Conservation (phyloP, 768 basidiomycete species). For the Hebeloma cylindrosporum region DNA sequence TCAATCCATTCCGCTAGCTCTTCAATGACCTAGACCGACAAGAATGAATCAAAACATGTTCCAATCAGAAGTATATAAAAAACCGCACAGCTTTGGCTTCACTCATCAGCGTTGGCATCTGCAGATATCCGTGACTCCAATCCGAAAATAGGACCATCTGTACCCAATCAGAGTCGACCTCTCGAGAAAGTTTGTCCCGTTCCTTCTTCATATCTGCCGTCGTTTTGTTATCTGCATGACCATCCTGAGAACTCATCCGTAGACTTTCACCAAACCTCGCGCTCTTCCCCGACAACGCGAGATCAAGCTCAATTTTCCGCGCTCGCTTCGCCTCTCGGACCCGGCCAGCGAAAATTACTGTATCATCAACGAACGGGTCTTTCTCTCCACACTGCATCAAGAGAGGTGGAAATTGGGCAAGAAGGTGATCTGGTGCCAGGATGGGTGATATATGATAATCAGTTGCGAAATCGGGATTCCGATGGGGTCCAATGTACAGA, state of each 20-base stretch:
- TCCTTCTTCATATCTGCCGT: slow-evolving; percentile 52
- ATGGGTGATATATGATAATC: slow-evolving; percentile 98
- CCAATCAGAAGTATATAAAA: background rate
- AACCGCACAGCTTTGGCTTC: slow-evolving; percentile 62
- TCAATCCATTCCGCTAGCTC: slow-evolving; percentile 83
- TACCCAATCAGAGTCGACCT: slow-evolving; percentile 94
- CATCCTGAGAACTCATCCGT: slow-evolving; percentile 56
- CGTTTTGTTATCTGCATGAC: slow-evolving; percentile 30
- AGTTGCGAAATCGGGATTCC: slow-evolving; percentile 89
- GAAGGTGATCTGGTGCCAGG: slow-evolving; percentile 75
- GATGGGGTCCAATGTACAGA: slow-evolving; percentile 91
- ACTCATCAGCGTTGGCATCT: slow-evolving; percentile 86
- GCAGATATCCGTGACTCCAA: slow-evolving; percentile 96
- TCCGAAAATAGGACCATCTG: slow-evolving; percentile 91
- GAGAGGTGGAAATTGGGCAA: slow-evolving; percentile 92
- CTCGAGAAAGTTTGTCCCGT: slow-evolving; percentile 55
- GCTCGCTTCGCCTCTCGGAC: slow-evolving; percentile 93
- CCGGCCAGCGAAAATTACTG: slow-evolving; percentile 92
- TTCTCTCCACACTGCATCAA: slow-evolving; percentile 96
- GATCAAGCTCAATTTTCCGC: slow-evolving; percentile 71
- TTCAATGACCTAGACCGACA: slow-evolving; percentile 27
- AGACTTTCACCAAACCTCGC: slow-evolving; percentile 61
- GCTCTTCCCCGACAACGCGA: slow-evolving; percentile 59
- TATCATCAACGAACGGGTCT: slow-evolving; percentile 94
- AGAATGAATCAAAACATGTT: slow-evolving; percentile 5